Conservation (phyloP, 257 asterid species). For the Echites panduratus region DNA sequence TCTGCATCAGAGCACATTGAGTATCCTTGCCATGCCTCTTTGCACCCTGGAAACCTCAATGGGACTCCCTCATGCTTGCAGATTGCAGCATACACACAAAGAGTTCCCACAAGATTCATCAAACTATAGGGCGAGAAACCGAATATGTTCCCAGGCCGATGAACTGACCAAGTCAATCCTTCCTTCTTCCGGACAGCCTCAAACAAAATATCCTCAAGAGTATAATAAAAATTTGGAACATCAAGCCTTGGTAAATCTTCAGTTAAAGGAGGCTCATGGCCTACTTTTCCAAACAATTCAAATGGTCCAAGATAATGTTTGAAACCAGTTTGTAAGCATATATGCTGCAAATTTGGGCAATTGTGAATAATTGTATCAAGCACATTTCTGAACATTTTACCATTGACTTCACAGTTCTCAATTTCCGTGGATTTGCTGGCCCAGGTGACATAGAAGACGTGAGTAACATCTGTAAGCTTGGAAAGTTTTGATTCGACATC, state of each 20-base stretch:
- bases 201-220: constrained; percentile 64
- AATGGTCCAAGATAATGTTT: constrained; percentile 78
- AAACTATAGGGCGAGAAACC: constrained; percentile 76
- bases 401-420: constrained; percentile 70
- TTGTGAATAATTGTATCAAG: constrained; percentile 54
- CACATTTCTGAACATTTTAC: constrained; percentile 62
- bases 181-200: constrained; percentile 60
- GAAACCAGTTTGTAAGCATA: constrained; percentile 73
- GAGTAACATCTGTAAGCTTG: constrained; percentile 55
- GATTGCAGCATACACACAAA: constrained; percentile 82
- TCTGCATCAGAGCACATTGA: constrained; percentile 82
- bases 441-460: constrained; percentile 84
- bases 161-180: constrained; percentile 81
- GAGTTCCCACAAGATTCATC: constrained; percentile 77
- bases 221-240: constrained; percentile 53
- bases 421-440: constrained; percentile 48
- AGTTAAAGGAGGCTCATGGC: constrained; percentile 61
- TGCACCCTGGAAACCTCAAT: constrained; percentile 66
- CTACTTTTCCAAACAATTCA: constrained; percentile 36
- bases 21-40: constrained; percentile 71
- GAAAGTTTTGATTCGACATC: constrained; percentile 57
- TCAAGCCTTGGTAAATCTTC: constrained; percentile 75
- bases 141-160: constrained; percentile 64
- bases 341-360: constrained; percentile 60
- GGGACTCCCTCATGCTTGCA: constrained; percentile 74